These are phyloP conservation scores for Termitomyces heimii DNA, from an alignment of 768 basidiomycete genomes.

Conservation along the genomic window DNA sequence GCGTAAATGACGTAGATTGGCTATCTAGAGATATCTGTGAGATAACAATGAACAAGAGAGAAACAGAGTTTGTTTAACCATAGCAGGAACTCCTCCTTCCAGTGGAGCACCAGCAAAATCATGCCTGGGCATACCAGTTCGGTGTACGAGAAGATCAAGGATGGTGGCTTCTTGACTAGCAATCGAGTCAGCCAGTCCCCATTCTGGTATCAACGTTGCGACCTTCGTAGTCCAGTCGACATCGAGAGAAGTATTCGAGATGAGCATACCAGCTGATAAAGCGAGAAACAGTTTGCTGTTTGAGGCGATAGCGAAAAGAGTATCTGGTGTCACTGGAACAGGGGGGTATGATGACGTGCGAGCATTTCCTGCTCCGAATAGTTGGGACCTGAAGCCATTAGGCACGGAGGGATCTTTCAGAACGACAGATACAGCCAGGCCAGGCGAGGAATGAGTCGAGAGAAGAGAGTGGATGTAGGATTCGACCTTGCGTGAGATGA, in stretches of 20 bases:
- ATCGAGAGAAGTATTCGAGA: conserved; percentile 29
- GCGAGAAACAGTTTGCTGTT: conserved; percentile 38
- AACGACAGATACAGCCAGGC: conserved; percentile 29
- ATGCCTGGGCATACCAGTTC: conserved; percentile 41
- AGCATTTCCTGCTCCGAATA: conserved; percentile 31
- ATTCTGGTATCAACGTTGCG: conserved; percentile 30
- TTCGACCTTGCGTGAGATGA: no score
- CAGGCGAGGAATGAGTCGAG: no score
- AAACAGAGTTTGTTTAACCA: conserved; percentile 19
- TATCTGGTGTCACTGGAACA: conserved; percentile 32
- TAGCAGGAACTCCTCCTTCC: conserved; percentile 26
- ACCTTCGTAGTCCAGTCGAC: conserved; percentile 34
- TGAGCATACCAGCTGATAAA: conserved; percentile 31
- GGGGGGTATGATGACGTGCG: conserved; percentile 15
- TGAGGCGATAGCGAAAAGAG: conserved; percentile 38
- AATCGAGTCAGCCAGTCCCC: conserved; percentile 33
- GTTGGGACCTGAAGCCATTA: conserved; percentile 32
- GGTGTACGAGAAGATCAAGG: conserved; percentile 36
- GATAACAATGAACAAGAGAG: background rate
- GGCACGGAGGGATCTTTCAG: conserved; percentile 22
- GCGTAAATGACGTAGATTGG: conserved; percentile 28
- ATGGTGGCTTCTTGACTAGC: conserved; percentile 26
- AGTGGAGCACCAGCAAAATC: conserved; percentile 28
- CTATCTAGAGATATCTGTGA: conserved; percentile 21
- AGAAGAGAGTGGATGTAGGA: no score